Evolutionary conservation across 2,329 filamentous ascomycete genomes (phyloP).

Genomic region (Myriosclerotinia curreyana): DNA sequence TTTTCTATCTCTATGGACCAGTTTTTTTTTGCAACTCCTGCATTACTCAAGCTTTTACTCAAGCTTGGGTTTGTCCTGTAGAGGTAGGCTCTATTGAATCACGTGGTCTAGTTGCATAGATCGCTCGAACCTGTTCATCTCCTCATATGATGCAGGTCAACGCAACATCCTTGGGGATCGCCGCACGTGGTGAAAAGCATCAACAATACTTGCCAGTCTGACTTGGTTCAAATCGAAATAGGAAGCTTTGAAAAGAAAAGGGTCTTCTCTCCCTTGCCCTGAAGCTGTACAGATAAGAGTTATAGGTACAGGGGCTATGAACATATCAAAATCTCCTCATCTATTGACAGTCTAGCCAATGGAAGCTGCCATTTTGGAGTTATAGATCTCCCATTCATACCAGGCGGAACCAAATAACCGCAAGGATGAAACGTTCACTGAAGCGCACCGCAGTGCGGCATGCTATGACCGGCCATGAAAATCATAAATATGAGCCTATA

Average conservation of each 20-base stretch:
- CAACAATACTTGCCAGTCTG: conserved; percentile 10
- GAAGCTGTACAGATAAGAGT: background rate
- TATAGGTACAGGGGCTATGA: background rate
- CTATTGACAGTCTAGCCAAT: background rate
- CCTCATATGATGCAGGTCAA: conserved; percentile 8
- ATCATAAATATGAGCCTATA: conserved; percentile 32
- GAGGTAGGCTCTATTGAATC: background rate
- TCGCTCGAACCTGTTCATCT: background rate
- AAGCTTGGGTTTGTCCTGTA: too few species aligned
- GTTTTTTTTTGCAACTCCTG: background rate
- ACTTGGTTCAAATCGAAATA: background rate
- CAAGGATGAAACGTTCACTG: conserved; percentile 26
- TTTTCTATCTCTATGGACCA: background rate
- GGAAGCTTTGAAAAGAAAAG: background rate
- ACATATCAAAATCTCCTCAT: background rate
- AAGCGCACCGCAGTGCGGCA: conserved; percentile 10
- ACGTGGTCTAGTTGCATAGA: conserved; percentile 2
- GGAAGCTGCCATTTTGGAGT: background rate
- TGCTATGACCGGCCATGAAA: conserved; percentile 1
- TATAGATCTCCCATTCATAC: background rate
- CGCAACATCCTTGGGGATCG: background rate
- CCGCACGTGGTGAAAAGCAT: conserved; percentile 14
- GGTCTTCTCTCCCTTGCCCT: background rate
- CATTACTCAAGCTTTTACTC: too few species aligned
- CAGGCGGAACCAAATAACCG: background rate